A percentile compares a stretch with the other conserved stretches of the same genome.
These are phyloP conservation scores for Amanita exitialis DNA, from an alignment of 768 basidiomycete species.

Conservation along the genomic window DNA sequence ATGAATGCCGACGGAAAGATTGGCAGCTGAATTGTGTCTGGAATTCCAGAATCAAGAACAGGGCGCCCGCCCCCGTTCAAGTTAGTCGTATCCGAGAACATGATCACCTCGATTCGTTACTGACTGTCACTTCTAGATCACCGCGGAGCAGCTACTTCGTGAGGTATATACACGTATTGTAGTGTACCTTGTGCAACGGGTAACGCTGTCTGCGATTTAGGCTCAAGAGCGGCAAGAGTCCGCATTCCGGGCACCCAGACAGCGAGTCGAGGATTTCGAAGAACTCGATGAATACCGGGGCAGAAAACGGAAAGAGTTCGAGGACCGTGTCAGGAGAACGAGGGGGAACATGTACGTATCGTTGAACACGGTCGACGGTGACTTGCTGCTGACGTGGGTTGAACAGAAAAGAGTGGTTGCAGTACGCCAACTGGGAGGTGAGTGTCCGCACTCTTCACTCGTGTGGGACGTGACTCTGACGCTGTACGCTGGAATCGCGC, in stretches of 20 bases:
- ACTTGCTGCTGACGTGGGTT: constrained; percentile 5
- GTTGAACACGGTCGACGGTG: neutral
- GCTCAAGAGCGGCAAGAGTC: constrained; percentile 97
- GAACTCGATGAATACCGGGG: constrained; percentile 80
- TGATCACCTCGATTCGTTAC: neutral
- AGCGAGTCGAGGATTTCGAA: constrained; percentile 96
- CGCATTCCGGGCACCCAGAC: constrained; percentile 84
- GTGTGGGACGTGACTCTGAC: neutral
- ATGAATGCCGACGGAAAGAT: neutral
- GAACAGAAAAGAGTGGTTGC: constrained; percentile 76
- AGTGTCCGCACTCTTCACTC: neutral
- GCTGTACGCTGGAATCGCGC: neutral
- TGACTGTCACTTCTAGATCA: constrained; percentile 53
- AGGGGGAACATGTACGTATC: constrained; percentile 65
- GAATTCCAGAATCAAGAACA: constrained; percentile 86
- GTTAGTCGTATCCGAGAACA: constrained; percentile 28
- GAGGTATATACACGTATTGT: constrained; percentile 42
- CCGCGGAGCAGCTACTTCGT: constrained; percentile 93
- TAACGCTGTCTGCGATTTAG: constrained; percentile 22
- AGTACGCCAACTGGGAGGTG: constrained; percentile 83
- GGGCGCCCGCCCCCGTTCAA: constrained; percentile 90
- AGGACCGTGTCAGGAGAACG: constrained; percentile 76
- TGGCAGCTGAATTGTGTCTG: constrained; percentile 3
- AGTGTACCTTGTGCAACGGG: neutral
- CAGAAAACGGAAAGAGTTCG: constrained; percentile 88